Percentiles rank a stretch among this genome's conserved stretches.
phyloP scores from a whole-genome alignment of 805 yeast species.

The Candida silvicultrix region DNA sequence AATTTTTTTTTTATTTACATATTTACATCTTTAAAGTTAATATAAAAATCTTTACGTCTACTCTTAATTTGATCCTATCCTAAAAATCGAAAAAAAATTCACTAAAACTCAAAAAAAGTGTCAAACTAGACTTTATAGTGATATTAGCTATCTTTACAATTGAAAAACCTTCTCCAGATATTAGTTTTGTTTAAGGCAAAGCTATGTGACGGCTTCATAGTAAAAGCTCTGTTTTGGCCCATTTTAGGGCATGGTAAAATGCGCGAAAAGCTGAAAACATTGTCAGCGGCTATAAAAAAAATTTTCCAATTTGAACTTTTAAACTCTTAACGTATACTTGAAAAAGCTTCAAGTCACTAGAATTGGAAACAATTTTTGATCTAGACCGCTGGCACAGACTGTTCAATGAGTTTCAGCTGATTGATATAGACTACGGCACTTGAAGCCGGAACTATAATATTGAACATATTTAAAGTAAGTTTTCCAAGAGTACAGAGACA shows the following conservation, averaged over 20 bases:
- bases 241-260: not conserved
- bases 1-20: no score
- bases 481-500: not conserved
- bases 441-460: not conserved
- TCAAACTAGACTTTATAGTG: no score
- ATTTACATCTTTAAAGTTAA: no score
- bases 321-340: not conserved
- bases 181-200: no score
- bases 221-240: not conserved
- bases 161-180: no score
- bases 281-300: not conserved
- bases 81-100: not conserved
- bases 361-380: no score
- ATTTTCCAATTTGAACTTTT: not conserved
- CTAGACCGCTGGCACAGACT: not conserved
- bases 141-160: no score
- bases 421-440: not conserved
- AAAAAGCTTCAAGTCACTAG: no score
- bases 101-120: no score
- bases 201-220: not conserved
- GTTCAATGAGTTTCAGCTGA: not conserved
- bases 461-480: not conserved
- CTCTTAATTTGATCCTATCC: not conserved
- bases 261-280: no score
- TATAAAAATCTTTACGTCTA: not conserved